These are phyloP conservation scores for Umbilicus rupestris DNA, from an alignment of 164 flowering plant species.

Conservation along the genomic window DNA sequence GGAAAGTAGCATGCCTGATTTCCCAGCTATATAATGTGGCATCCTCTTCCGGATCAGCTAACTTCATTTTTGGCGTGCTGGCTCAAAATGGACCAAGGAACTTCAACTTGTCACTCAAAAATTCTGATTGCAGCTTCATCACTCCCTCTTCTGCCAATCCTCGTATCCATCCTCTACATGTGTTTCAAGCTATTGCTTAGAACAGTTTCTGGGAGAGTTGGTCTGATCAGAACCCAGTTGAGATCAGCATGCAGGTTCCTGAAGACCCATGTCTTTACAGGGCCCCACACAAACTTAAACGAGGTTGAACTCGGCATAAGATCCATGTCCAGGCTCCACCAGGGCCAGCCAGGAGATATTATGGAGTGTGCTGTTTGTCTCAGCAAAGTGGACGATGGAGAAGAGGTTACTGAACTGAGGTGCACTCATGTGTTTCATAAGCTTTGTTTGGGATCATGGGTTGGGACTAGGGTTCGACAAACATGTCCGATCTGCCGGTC, in stretches of 20 bases:
- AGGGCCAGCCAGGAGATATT: background rate
- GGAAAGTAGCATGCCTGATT: background rate
- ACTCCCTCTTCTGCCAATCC: background rate
- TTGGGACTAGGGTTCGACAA: background rate
- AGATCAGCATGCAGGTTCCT: no score
- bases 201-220: no score
- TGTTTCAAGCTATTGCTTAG: no score
- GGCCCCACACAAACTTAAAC: background rate
- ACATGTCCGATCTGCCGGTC: constrained; percentile 21
- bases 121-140: background rate
- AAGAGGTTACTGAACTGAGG: constrained; percentile 24
- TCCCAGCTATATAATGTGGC: background rate
- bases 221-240: no score
- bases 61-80: no score
- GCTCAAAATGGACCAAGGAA: background rate
- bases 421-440: constrained; percentile 30
- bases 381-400: constrained; percentile 22
- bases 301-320: background rate
- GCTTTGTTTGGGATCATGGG: constrained; percentile 28
- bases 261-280: no score
- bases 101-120: background rate
- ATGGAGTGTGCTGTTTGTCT: constrained; percentile 25
- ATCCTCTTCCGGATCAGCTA: no score
- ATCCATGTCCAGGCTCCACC: background rate
- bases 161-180: no score